Conservation (phyloP, 176 grass and related monocot species). For the Areca catechu region DNA sequence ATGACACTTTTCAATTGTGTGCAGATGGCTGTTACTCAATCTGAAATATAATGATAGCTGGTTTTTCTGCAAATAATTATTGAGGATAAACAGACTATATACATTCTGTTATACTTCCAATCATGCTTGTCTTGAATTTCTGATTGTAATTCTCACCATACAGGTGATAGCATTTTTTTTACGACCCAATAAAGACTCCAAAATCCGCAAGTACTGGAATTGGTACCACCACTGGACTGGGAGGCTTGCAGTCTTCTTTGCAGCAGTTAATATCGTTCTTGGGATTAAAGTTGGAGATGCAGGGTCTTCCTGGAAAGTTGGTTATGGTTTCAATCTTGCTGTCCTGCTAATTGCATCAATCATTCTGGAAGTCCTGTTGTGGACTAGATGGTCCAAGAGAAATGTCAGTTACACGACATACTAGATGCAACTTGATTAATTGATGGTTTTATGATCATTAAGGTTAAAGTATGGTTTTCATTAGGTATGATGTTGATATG, state of each 20-base stretch:
- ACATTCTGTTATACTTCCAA: too few species aligned
- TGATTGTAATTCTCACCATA: too few species aligned
- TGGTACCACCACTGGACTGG: constrained; percentile 90
- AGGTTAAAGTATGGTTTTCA: too few species aligned
- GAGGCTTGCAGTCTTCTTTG: constrained; percentile 64
- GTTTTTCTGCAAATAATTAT: too few species aligned
- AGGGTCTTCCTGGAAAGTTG: constrained; percentile 73
- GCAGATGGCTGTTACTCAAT: too few species aligned
- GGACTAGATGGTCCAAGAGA: constrained; percentile 72
- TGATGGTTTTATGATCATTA: too few species aligned
- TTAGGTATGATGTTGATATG: too few species aligned
- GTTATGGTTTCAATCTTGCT: constrained; percentile 74
- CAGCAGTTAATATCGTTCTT: constrained; percentile 73
- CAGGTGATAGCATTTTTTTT: constrained; percentile 68
- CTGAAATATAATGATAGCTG: too few species aligned
- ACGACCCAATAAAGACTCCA: constrained; percentile 55
- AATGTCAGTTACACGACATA: constrained; percentile 34
- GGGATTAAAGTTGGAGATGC: constrained; percentile 66
- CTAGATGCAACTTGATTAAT: constrained; percentile 12
- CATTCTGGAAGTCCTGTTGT: constrained; percentile 62
- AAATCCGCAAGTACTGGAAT: constrained; percentile 79
- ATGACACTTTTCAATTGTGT: too few species aligned
- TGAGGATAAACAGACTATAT: too few species aligned
- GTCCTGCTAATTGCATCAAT: constrained; percentile 48
- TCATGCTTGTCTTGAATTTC: too few species aligned